Conservation (phyloP, 1,284 basidiomycete genomes). For the Baeospora myosura region DNA sequence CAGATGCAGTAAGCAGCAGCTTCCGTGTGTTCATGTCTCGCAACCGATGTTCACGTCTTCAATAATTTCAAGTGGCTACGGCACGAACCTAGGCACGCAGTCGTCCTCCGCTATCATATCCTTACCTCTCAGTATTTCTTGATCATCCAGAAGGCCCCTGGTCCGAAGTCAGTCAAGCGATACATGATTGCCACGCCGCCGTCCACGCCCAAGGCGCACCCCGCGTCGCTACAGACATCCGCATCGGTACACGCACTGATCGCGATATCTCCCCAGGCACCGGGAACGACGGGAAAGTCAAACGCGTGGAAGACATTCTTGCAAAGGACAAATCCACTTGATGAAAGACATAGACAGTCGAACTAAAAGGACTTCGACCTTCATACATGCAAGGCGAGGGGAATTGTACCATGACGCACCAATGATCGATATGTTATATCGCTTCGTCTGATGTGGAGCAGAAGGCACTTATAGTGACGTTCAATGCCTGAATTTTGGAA, state of each 20-base stretch:
- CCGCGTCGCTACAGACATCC: constrained; percentile 80
- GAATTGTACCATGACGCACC: no score
- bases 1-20: constrained; percentile 66
- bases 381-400: no score
- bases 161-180: constrained; percentile 71
- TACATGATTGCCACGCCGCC: constrained; percentile 83
- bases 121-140: constrained; percentile 8
- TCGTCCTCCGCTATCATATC: constrained; percentile 5
- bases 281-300: constrained; percentile 73
- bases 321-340: no score
- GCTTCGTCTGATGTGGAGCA: no score
- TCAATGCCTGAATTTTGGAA: no score
- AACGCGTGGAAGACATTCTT: constrained; percentile 72
- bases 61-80: constrained; percentile 61
- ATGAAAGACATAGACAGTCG: no score
- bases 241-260: constrained; percentile 85
- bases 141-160: constrained; percentile 67
- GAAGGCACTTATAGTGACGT: no score
- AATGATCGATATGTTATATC: no score
- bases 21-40: constrained; percentile 1
- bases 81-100: constrained; percentile 75
- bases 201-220: constrained; percentile 74
- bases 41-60: constrained; percentile 7
- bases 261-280: constrained; percentile 54
- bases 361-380: no score